These are phyloP conservation scores for Striga hermonthica DNA, from an alignment of 305 asterid genomes.

Conservation along the genomic window DNA sequence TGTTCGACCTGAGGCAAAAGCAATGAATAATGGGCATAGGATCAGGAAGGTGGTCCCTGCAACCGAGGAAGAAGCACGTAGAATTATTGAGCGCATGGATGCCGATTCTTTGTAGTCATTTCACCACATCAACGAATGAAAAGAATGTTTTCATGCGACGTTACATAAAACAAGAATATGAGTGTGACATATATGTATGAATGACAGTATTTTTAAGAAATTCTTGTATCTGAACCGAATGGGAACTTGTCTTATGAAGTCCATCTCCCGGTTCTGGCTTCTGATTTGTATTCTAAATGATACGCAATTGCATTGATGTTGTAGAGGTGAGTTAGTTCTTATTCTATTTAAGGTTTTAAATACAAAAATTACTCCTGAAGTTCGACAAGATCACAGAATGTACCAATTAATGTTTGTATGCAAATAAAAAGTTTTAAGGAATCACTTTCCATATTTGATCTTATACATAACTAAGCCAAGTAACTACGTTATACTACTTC, in stretches of 20 bases:
- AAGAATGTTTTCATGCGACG: not conserved
- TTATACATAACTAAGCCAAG: no score
- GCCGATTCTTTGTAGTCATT: constrained; percentile 51
- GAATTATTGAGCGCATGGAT: constrained; percentile 73
- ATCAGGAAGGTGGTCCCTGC: constrained; percentile 95
- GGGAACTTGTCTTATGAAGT: not conserved
- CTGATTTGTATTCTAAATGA: no score
- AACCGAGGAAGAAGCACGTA: constrained; percentile 88
- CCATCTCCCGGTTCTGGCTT: not conserved
- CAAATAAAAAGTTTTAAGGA: no score
- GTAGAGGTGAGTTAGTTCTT: no score
- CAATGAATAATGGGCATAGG: constrained; percentile 53
- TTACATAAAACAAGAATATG: not conserved
- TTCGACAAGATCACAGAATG: no score
- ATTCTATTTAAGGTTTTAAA: no score
- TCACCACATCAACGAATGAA: not conserved
- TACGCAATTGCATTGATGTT: no score
- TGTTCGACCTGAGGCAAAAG: constrained; percentile 78
- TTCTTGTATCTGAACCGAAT: constrained; percentile 9
- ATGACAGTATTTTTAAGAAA: not conserved
- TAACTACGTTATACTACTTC: no score
- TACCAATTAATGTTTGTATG: no score
- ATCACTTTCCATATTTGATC: no score
- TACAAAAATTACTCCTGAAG: no score
- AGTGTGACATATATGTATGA: not conserved